Conservation (phyloP, 805 yeast genomes). For the Saccharomyces kudriavzevii region DNA sequence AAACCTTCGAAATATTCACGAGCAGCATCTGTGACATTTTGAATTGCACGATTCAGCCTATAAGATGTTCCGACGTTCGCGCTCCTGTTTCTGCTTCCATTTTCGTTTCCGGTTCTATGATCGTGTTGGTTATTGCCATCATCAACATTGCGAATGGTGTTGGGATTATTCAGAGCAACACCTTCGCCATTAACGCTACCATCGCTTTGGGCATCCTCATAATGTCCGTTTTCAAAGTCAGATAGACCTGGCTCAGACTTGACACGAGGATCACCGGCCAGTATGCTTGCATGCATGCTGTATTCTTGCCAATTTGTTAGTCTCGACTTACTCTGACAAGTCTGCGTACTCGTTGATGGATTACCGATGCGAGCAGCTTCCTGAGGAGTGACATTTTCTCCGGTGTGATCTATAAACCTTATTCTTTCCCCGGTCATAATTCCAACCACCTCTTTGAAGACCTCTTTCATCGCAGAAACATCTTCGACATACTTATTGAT, state of each 20-base stretch:
- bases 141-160: not conserved
- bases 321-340: not conserved
- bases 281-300: not conserved
- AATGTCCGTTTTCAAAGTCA: not conserved
- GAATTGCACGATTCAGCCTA: slow-evolving; percentile 20
- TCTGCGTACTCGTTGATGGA: not conserved
- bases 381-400: slow-evolving; percentile 13
- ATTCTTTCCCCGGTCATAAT: slow-evolving; percentile 22
- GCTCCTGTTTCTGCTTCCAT: not conserved
- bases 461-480: slow-evolving; percentile 15
- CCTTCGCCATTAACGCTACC: not conserved
- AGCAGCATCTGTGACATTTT: slow-evolving; percentile 22
- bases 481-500: slow-evolving; percentile 14
- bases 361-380: slow-evolving; percentile 6
- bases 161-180: not conserved
- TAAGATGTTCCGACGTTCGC: slow-evolving; percentile 7
- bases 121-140: not conserved
- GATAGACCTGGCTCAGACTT: slow-evolving; percentile 4
- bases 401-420: slow-evolving; percentile 16
- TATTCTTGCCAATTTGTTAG: not conserved
- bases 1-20: slow-evolving; percentile 27
- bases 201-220: not conserved
- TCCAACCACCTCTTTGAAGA: slow-evolving; percentile 23
- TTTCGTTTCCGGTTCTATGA: not conserved
- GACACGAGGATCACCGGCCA: slow-evolving; percentile 1